Conservation (phyloP, 768 basidiomycete genomes). For the Austroboletus festivus region DNA sequence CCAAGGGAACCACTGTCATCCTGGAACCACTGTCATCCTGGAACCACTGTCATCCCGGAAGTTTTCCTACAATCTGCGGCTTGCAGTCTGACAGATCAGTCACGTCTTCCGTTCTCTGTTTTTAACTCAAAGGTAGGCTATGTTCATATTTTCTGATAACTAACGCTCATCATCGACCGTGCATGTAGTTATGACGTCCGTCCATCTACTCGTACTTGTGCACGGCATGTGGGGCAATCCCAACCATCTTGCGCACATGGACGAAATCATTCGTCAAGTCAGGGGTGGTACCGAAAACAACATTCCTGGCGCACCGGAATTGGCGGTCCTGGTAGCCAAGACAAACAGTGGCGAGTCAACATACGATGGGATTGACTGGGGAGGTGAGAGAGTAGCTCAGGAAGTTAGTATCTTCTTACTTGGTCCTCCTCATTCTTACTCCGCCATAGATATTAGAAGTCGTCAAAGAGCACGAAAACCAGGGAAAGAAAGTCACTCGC, state of each 20-base stretch:
- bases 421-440: slow-evolving; percentile 1
- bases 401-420: slow-evolving; percentile 49
- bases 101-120: not conserved
- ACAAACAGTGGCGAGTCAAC: slow-evolving; percentile 65
- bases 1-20: too few relatives aligned
- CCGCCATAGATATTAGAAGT: slow-evolving; percentile 50
- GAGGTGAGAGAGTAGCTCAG: slow-evolving; percentile 73
- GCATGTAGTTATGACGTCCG: slow-evolving; percentile 29
- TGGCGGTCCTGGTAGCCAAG: slow-evolving; percentile 64
- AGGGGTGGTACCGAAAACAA: slow-evolving; percentile 24
- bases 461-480: slow-evolving; percentile 47
- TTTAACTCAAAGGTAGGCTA: slow-evolving; percentile 3
- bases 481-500: slow-evolving; percentile 57
- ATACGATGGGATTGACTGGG: slow-evolving; percentile 85
- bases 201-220: slow-evolving; percentile 45
- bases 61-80: too few relatives aligned
- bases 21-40: too few relatives aligned
- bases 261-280: slow-evolving; percentile 50
- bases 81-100: too few relatives aligned
- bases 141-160: not conserved
- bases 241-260: slow-evolving; percentile 56
- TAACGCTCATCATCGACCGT: not conserved
- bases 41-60: too few relatives aligned
- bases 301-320: slow-evolving; percentile 35
- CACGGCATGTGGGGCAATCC: slow-evolving; percentile 84